Evolutionary conservation across 2,329 filamentous ascomycete genomes (phyloP).

Genomic region (Zelopaecilomyces penicillatus): DNA sequence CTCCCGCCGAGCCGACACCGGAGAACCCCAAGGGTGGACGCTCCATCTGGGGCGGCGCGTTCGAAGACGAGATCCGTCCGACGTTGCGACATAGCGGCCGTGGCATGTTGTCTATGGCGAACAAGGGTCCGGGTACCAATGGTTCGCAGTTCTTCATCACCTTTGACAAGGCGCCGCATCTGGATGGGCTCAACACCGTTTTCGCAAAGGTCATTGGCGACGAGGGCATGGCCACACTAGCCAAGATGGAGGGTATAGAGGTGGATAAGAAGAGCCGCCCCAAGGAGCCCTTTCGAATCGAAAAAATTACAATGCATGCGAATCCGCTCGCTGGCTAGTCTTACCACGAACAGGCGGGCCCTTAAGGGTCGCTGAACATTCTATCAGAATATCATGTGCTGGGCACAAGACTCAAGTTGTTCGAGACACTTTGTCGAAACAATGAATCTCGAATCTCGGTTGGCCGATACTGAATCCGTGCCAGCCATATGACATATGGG

Average conservation of each 20-base stretch:
- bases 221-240: constrained; percentile 55
- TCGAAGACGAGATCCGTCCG: constrained; percentile 74
- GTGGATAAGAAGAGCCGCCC: constrained; percentile 74
- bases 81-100: constrained; percentile 59
- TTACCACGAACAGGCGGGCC: not conserved
- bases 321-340: constrained; percentile 62
- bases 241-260: constrained; percentile 61
- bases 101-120: constrained; percentile 70
- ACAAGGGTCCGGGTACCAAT: constrained; percentile 66
- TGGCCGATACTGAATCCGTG: too few species aligned
- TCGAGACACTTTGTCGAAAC: too few species aligned
- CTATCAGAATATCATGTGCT: too few species aligned
- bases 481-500: too few species aligned
- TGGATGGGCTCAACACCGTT: constrained; percentile 78
- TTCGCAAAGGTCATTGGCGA: constrained; percentile 68
- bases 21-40: constrained; percentile 58
- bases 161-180: constrained; percentile 67
- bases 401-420: too few species aligned
- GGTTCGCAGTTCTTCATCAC: constrained; percentile 76
- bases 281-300: constrained; percentile 56
- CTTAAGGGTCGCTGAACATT: too few species aligned
- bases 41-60: constrained; percentile 65
- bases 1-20: constrained; percentile 44
- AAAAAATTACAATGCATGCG: constrained; percentile 65
- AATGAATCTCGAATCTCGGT: not conserved